A percentile compares a stretch with the other conserved stretches of the same genome.
Conservation (phyloP, 129 eudicot genomes). For the Calendula officinalis region DNA sequence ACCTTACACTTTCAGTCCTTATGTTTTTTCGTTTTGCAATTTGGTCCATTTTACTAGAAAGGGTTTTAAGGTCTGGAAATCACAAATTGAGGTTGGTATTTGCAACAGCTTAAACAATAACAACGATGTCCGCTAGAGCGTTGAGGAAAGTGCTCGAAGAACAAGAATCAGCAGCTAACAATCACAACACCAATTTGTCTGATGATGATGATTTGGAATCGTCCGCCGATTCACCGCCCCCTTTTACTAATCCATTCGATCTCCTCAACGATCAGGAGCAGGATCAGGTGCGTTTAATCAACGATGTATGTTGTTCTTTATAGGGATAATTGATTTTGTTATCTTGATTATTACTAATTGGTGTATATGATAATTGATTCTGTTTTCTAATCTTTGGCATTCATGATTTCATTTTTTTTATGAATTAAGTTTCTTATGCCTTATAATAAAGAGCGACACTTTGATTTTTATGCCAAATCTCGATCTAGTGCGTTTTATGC, state of each 20-base stretch:
- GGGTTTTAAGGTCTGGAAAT: conserved; percentile 17
- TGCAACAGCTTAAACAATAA: conserved; percentile 3
- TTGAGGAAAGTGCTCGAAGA: conserved; percentile 71
- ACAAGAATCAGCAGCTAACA: conserved; percentile 50
- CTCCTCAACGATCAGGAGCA: conserved; percentile 59
- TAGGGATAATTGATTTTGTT: neutral
- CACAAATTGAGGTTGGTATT: conserved; percentile 20
- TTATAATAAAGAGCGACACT: neutral
- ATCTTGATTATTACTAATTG: neutral
- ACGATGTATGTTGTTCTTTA: neutral
- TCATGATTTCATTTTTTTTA: neutral
- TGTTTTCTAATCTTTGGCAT: neutral
- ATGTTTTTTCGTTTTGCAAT: too few relatives aligned
- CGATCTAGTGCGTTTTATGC: neutral
- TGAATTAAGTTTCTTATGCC: neutral
- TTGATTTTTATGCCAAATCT: conserved; percentile 2
- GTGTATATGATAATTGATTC: neutral
- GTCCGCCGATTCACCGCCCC: conserved; percentile 28
- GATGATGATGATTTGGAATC: conserved; percentile 48
- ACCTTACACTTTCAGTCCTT: too few relatives aligned
- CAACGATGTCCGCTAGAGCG: conserved; percentile 70
- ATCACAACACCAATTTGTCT: conserved; percentile 23
- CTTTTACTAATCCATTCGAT: conserved; percentile 62
- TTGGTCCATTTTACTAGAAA: neutral
- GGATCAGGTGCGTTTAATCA: conserved; percentile 43